Evolutionary conservation across 2,329 filamentous ascomycete species (phyloP).

Genomic region (Fusarium brachygibbosum): DNA sequence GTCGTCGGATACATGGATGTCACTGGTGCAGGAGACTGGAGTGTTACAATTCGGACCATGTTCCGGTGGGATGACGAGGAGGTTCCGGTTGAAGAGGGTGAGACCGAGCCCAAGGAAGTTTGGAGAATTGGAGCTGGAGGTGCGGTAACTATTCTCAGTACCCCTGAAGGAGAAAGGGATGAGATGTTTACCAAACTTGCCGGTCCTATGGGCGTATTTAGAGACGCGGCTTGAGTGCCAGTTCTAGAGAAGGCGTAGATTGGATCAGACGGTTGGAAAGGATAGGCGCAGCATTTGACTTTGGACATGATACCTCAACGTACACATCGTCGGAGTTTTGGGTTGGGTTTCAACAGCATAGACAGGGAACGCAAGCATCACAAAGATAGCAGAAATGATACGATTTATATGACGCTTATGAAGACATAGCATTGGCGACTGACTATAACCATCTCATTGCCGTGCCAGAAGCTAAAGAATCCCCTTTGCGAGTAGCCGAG

Average conservation of each 20-base stretch:
- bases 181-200: conserved; percentile 88
- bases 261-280: conserved; percentile 1
- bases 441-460: conserved; percentile 19
- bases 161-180: conserved; percentile 83
- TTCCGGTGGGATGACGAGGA: conserved; percentile 78
- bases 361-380: conserved; percentile 34
- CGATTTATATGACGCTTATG: conserved; percentile 24
- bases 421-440: conserved; percentile 33
- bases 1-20: conserved; percentile 92
- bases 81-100: conserved; percentile 48
- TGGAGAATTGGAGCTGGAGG: conserved; percentile 94
- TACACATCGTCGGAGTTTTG: conserved; percentile 53
- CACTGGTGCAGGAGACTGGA: conserved; percentile 88
- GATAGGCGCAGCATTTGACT: conserved; percentile 30
- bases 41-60: conserved; percentile 87
- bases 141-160: conserved; percentile 88
- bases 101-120: conserved; percentile 61
- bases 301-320: conserved; percentile 53
- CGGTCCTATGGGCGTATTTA: conserved; percentile 67
- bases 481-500: conserved; percentile 30
- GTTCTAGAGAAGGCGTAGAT: background rate
- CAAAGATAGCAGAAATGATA: conserved; percentile 18
- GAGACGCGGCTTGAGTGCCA: conserved; percentile 50
- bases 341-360: conserved; percentile 49
- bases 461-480: background rate